Evolutionary conservation across 2,329 filamentous ascomycete species (phyloP), one percentile per base, ranked within the genome.

Genomic region (Didymella exigua): DNA sequence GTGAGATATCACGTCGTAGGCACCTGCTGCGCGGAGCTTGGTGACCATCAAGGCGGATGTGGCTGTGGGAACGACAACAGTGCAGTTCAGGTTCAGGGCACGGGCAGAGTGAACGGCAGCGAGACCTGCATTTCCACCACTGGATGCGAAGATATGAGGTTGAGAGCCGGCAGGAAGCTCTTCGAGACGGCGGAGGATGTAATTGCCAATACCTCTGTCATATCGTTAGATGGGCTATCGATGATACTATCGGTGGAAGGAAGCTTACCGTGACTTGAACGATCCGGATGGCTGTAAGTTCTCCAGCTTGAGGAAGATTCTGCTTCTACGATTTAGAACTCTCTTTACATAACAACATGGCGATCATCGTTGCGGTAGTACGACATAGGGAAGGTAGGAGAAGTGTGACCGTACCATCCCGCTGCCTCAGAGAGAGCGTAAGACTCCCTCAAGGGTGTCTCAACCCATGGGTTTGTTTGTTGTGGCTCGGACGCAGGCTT

Each of bases 281-380:
- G 89, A 93, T 60, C 89, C 89, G 19, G 88, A 89, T 4, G 91
- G 91, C 70, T 96, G 91, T 49, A 92, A 84, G 71, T 89, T 90
- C 67, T 96, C 91, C 59, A 95, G 84, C 75, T 96, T 96, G 68
- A 96, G 86, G 74, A 89, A 90, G 74, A 96, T 85, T 77, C 89
- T 87, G 79, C 89, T 81, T 55, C 52, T 55, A 55, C 52, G 52
- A 55, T 55, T 77, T 77, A 77, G 75, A 65, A 65, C 51, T 66
- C 50, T 52, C 59, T 62, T 61, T 65, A 69, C 65, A 58, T 49
- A 13, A 44, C 27, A 23, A 40, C 26, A n/a, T 10, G 6, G 46
- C 18, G 42, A 37, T 34, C 23, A 29, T 27, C 42, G 38, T 36
- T 37, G 41, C 46, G 13, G 36, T 30, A 30, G 18, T 16, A 36